Evolutionary conservation across 164 flowering plant species (phyloP), one percentile per base, ranked within the genome.

Genomic region (Tetracentron sinense): DNA sequence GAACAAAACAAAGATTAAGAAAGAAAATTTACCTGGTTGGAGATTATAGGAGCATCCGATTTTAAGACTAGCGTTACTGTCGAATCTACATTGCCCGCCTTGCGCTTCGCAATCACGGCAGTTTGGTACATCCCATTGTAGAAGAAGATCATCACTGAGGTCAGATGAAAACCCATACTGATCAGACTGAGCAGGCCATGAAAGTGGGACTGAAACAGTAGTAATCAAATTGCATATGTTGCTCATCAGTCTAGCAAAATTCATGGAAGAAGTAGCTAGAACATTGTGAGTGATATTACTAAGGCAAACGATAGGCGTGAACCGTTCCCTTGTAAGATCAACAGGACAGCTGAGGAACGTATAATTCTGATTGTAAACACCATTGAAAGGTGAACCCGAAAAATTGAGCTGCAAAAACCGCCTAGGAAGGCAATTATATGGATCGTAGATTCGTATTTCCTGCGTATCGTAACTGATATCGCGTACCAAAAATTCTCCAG

Each of bases 311-410:
- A 85, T 65, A 54, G 55, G 2, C 6, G 61, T 31, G 28, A 61
- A 65, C 2, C 53, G 42, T 0, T 73, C 60, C 46, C 17, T 42
- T 7, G 67, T 55, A 14, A 56, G 7, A 12, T 67, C 58, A 25
- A 65, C 0, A 20, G 86, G 82, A 56, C 96, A 88, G 56, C 71
- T 75, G 0, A 81, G 54, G 67, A 86, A 84, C 5, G 77, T 74
- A 77, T 66, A 81, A 69, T 74, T 65, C 17, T 56, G 69, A 47
- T 42, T 44, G 21, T 42, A 60, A 29, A 21, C 6, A 20, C 65
- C 69, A 15, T 5, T 6, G 54, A 88, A 86, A 16, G 88, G 90
- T 12, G 86, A 66, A 26, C 65, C 71, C 0, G 85, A 75, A 14
- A 83, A 79, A 69, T 78, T 73, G 49, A 83, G 48, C 51, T 51